Conservation (phyloP, 2,329 filamentous ascomycete genomes). For the Exophiala xenobiotica region DNA sequence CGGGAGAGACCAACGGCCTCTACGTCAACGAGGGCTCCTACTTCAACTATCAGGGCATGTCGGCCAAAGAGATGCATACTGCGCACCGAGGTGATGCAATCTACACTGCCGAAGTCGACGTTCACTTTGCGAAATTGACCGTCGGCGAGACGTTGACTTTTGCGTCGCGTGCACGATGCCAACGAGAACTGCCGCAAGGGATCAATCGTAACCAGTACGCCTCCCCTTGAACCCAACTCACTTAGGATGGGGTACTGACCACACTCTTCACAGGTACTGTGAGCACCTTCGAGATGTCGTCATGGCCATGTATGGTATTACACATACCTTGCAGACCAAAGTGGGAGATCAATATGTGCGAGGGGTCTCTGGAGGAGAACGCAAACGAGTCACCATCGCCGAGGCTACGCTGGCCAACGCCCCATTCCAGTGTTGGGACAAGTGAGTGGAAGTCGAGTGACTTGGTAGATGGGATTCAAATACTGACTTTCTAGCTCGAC, state of each 20-base stretch:
- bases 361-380: slow-evolving; percentile 67
- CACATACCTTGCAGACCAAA: slow-evolving; percentile 73
- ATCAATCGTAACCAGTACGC: slow-evolving; percentile 73
- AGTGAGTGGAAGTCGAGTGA: slow-evolving; percentile 50
- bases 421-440: slow-evolving; percentile 46
- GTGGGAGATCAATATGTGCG: slow-evolving; percentile 66
- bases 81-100: slow-evolving; percentile 53
- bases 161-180: slow-evolving; percentile 43
- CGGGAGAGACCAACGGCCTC: slow-evolving; percentile 79
- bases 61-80: slow-evolving; percentile 53
- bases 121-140: slow-evolving; percentile 53
- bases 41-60: slow-evolving; percentile 70
- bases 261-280: not conserved
- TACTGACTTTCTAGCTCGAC: too few species aligned
- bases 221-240: too few species aligned
- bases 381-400: slow-evolving; percentile 63
- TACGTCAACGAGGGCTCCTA: slow-evolving; percentile 67
- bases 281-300: slow-evolving; percentile 52
- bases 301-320: slow-evolving; percentile 89
- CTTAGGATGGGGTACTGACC: too few species aligned
- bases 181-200: slow-evolving; percentile 67
- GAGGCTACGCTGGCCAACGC: slow-evolving; percentile 49
- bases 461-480: too few species aligned
- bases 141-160: slow-evolving; percentile 55
- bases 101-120: slow-evolving; percentile 54